Conservation (phyloP, 225 moss, liverwort and hornwort species). For the Antitrichia curtipendula region DNA sequence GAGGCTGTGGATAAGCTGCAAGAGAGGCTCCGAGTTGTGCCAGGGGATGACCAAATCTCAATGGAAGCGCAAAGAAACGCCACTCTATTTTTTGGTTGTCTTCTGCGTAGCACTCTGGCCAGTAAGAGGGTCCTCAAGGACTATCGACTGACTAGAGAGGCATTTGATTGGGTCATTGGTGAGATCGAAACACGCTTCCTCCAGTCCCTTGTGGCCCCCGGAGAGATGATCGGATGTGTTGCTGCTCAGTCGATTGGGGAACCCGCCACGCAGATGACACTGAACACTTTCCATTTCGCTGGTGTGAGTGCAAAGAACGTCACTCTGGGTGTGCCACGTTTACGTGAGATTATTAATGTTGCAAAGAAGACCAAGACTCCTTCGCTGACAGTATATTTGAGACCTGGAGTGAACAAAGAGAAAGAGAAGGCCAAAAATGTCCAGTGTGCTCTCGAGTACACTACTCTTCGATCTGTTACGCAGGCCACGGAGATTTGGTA, state of each 20-base stretch:
- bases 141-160: constrained; percentile 86
- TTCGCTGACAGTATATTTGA: constrained; percentile 80
- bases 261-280: constrained; percentile 96
- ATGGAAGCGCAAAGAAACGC: constrained; percentile 99
- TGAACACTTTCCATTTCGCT: constrained; percentile 58
- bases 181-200: constrained; percentile 95
- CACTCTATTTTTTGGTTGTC: constrained; percentile 89
- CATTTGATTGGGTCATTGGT: constrained; percentile 98
- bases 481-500: constrained; percentile 99
- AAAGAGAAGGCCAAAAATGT: constrained; percentile 93
- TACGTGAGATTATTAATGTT: constrained; percentile 94
- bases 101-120: constrained; percentile 83
- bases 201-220: constrained; percentile 93
- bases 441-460: constrained; percentile 92
- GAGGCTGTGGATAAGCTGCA: constrained; percentile 96
- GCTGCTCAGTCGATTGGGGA: constrained; percentile 98
- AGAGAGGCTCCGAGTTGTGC: constrained; percentile 90
- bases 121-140: constrained; percentile 98
- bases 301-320: constrained; percentile 97
- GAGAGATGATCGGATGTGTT: constrained; percentile 99
- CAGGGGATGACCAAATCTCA: constrained; percentile 92
- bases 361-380: constrained; percentile 98
- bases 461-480: constrained; percentile 87
- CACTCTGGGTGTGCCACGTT: constrained; percentile 85
- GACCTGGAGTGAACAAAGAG: constrained; percentile 65